These are phyloP conservation scores for Stevia rebaudiana DNA, from an alignment of 140 eudicot species.

Conservation along the genomic window DNA sequence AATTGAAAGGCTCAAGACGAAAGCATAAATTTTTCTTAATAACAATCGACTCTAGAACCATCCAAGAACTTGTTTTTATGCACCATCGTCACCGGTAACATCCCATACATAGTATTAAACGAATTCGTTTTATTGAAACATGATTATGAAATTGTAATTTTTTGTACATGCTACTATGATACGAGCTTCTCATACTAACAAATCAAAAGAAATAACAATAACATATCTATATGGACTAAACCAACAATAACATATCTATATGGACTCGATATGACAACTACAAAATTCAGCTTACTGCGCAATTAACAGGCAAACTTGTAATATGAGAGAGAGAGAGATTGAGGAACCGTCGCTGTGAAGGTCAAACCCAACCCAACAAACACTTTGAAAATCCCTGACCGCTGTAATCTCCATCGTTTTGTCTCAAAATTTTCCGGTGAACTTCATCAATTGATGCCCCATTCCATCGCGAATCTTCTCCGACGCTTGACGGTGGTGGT, in stretches of 20 bases:
- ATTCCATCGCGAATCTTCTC: slow-evolving; percentile 22
- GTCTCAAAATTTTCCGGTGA: slow-evolving; percentile 1
- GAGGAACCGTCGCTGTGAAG: slow-evolving; percentile 44
- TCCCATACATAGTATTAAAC: too few relatives aligned
- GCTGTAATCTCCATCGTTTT: slow-evolving; percentile 18
- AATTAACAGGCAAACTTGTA: slow-evolving; percentile 27
- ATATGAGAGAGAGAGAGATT: slow-evolving; percentile 17
- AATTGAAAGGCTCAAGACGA: too few relatives aligned
- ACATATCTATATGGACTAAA: too few relatives aligned
- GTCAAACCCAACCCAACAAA: slow-evolving; percentile 47
- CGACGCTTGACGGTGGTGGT: slow-evolving; percentile 35
- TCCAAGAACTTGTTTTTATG: too few relatives aligned
- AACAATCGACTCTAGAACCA: too few relatives aligned
- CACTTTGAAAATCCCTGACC: slow-evolving; percentile 23
- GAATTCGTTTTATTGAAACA: too few relatives aligned
- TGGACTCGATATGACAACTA: slow-evolving; percentile 2
- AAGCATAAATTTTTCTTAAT: too few relatives aligned
- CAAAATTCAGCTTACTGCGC: slow-evolving; percentile 26
- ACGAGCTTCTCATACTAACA: too few relatives aligned
- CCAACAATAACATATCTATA: slow-evolving; percentile 1
- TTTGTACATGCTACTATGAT: too few relatives aligned
- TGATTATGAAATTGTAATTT: too few relatives aligned
- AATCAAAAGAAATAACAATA: too few relatives aligned
- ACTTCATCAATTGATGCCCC: slow-evolving; percentile 29
- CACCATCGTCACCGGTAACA: too few relatives aligned